Percentiles rank a stretch among this genome's conserved stretches.
Conservation (phyloP, 805 yeast species). For the Ogataea siamensis region DNA sequence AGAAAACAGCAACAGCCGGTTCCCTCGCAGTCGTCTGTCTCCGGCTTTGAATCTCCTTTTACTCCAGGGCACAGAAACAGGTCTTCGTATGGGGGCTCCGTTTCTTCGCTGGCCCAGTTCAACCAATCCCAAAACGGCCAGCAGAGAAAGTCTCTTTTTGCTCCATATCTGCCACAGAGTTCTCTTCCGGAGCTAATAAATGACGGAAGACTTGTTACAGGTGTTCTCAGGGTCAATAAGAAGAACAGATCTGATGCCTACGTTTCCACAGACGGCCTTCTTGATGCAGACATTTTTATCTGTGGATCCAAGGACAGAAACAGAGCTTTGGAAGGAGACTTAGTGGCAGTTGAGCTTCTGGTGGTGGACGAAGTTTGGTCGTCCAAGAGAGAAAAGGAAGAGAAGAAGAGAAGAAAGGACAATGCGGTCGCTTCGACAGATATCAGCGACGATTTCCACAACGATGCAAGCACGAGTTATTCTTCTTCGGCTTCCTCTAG, state of each 20-base stretch:
- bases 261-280: slow-evolving; percentile 92
- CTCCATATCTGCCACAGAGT: slow-evolving; percentile 94
- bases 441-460: slow-evolving; percentile 67
- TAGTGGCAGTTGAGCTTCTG: slow-evolving; percentile 91
- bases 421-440: slow-evolving; percentile 35
- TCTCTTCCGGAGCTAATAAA: slow-evolving; percentile 83
- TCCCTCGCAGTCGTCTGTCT: slow-evolving; percentile 25
- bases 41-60: slow-evolving; percentile 39
- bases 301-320: slow-evolving; percentile 98
- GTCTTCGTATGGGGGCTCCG: slow-evolving; percentile 66
- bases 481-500: slow-evolving; percentile 24
- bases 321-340: slow-evolving; percentile 94
- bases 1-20: slow-evolving; percentile 49
- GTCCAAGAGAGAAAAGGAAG: slow-evolving; percentile 94
- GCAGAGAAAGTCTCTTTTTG: slow-evolving; percentile 77
- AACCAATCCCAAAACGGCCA: slow-evolving; percentile 38
- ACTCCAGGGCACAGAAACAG: slow-evolving; percentile 80
- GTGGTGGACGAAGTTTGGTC: slow-evolving; percentile 98
- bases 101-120: slow-evolving; percentile 47
- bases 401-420: slow-evolving; percentile 77
- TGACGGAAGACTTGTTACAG: slow-evolving; percentile 90
- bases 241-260: slow-evolving; percentile 97
- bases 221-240: slow-evolving; percentile 89
- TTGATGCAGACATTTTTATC: slow-evolving; percentile 95
- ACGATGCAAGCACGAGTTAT: slow-evolving; percentile 68